phyloP scores from a whole-genome alignment of 805 yeast species.

The Barnettozyma siamensis region DNA sequence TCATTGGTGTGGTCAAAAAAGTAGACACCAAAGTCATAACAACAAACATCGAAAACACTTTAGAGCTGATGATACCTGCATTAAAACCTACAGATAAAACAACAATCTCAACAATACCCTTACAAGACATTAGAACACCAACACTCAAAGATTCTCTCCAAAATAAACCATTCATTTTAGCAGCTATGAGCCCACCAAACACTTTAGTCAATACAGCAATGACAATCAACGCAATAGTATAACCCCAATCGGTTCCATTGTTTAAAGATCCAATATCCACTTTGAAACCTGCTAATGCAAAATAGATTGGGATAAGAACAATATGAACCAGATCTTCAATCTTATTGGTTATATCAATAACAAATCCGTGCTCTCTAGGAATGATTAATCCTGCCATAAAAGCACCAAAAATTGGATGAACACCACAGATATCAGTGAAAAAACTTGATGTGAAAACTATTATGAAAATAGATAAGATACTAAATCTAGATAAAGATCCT shows the following conservation, averaged over 20 bases:
- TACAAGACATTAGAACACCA: conserved; percentile 81
- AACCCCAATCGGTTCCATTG: conserved; percentile 73
- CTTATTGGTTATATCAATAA: conserved; percentile 61
- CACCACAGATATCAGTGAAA: conserved; percentile 79
- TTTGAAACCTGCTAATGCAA: conserved; percentile 72
- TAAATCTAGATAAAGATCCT: conserved; percentile 57
- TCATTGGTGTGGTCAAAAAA: conserved; percentile 72
- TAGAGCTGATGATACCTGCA: conserved; percentile 59
- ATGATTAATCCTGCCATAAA: conserved; percentile 70
- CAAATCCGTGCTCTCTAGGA: conserved; percentile 73
- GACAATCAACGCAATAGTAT: conserved; percentile 57
- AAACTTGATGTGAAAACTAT: conserved; percentile 63
- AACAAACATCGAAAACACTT: conserved; percentile 73
- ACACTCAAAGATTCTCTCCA: conserved; percentile 75
- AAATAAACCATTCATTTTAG: conserved; percentile 52
- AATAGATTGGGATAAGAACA: conserved; percentile 68
- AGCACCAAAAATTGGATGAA: conserved; percentile 83
- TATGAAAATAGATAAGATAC: conserved; percentile 49
- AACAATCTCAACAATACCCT: conserved; percentile 82
- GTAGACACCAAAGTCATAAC: conserved; percentile 79
- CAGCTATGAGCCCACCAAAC: conserved; percentile 59
- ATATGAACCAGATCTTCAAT: conserved; percentile 74
- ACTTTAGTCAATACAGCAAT: conserved; percentile 68
- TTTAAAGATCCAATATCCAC: conserved; percentile 61
- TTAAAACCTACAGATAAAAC: conserved; percentile 69